Evolutionary conservation across 2,329 filamentous ascomycete genomes (phyloP), one percentile per base, ranked within the genome.

Genomic region (Aspergillus proliferans): DNA sequence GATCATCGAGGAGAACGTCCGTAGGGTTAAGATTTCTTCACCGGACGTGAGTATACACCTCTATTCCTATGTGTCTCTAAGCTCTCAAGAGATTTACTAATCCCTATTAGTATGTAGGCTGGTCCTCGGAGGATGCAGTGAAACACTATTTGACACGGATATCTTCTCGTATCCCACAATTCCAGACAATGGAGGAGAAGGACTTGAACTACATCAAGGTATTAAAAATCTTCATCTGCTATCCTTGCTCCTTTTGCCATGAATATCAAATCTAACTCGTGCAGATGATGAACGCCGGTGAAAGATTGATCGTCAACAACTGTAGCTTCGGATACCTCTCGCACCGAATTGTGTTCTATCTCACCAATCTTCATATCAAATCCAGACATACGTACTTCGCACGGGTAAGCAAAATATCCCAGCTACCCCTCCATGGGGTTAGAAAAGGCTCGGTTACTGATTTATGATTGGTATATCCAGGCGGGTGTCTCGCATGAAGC

Each of bases 321-420:
- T 88, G 93, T 66, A 91, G 86, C 64, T 97, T 98, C 69, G 92
- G 91, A 60, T 98, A 98, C 65, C 80, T 98, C 28, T 95, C 91
- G 0, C 91, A 98, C 67, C 84, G 93, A 52, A 98, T 98, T 57
- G 92, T 98, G 48, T 98, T 98, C 71, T 98, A 97, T 69, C 82
- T 98, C 43, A 88, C 95, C 64, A 98, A 98, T 63, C 77, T 97
- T 21, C 93, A 98, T 70, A 96, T 96, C 76, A 97, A 98, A 70
- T 87, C 87, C 44, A 83, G 92, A 49, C 88, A 88, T 54, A 97
- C 90, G 6, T 97, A 94, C 70, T 97, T 97, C 68, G 91, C 85
- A 43, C 82, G 92, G 54, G 85, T 74, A 59, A 51, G 69, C 55
- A 18, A 39, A 40, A 30, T 5, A 12, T 30, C 10, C 10, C 30